Evolutionary conservation across 441 rosid genomes (phyloP).

Genomic region (California macrophylla): DNA sequence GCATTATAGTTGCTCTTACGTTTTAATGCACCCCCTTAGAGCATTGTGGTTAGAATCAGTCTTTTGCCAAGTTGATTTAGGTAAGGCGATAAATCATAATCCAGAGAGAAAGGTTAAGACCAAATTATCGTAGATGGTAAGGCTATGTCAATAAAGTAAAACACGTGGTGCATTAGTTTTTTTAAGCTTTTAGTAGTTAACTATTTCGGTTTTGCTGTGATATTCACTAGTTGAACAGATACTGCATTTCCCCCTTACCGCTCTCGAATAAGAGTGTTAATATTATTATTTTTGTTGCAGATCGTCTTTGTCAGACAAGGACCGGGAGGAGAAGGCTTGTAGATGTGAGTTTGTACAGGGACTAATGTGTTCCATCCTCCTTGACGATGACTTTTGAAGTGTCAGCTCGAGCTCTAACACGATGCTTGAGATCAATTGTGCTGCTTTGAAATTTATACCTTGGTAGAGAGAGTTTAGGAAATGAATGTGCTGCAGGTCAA

Average conservation of each 20-base stretch:
- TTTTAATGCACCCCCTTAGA: neutral
- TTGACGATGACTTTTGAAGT: conserved; percentile 31
- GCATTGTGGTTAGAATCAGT: neutral
- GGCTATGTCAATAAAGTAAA: neutral
- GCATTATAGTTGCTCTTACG: neutral
- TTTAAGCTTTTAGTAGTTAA: neutral
- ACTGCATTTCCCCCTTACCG: neutral
- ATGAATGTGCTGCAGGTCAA: conserved; percentile 16
- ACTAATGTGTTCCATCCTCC: conserved; percentile 34
- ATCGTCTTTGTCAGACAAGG: conserved; percentile 34
- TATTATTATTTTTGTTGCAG: conserved; percentile 23
- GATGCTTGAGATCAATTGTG: conserved; percentile 4
- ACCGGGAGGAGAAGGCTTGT: conserved; percentile 31
- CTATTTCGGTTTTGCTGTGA: neutral
- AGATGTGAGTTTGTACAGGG: conserved; percentile 43
- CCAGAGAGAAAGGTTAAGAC: neutral
- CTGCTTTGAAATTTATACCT: conserved; percentile 7
- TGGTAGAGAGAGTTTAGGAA: conserved; percentile 10
- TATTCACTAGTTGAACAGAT: neutral
- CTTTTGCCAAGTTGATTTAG: neutral
- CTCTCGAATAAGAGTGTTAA: neutral
- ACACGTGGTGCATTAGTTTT: neutral
- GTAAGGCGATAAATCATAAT: neutral
- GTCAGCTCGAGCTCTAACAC: conserved; percentile 12
- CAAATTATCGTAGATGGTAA: neutral